phyloP scores from a whole-genome alignment of 805 yeast genomes.

The Wickerhamomyces subpelliculosus region DNA sequence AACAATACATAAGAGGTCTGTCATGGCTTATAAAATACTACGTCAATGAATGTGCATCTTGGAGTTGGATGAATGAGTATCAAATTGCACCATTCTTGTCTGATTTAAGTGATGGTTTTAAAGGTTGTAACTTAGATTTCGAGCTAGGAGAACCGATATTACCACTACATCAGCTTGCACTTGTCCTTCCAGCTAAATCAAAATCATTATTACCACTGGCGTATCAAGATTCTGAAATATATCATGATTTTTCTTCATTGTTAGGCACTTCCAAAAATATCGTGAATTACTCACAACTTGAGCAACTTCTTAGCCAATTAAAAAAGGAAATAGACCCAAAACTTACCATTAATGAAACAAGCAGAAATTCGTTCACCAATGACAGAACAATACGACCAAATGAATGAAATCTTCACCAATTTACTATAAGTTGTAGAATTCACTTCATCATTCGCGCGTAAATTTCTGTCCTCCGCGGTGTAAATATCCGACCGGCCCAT shows the following conservation, averaged over 20 bases:
- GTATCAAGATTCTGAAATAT: neutral
- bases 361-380: too few species aligned
- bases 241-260: neutral
- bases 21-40: slow-evolving; percentile 93
- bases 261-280: neutral
- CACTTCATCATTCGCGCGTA: too few species aligned
- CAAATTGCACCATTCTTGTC: slow-evolving; percentile 88
- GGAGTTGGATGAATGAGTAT: slow-evolving; percentile 82
- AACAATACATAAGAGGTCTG: too few species aligned
- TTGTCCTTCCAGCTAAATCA: neutral
- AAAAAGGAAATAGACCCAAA: neutral
- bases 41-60: slow-evolving; percentile 73
- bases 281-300: too few species aligned
- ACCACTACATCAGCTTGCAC: slow-evolving; percentile 75
- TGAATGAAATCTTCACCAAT: too few species aligned
- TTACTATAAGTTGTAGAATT: too few species aligned
- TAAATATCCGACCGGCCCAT: too few species aligned
- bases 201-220: neutral
- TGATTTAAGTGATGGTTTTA: slow-evolving; percentile 68
- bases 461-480: too few species aligned
- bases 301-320: neutral
- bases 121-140: slow-evolving; percentile 66
- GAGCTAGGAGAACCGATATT: slow-evolving; percentile 61
- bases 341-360: too few species aligned
- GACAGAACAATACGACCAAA: too few species aligned